Evolutionary conservation across 306 rosid species (phyloP).

Genomic region (Inga laurina): DNA sequence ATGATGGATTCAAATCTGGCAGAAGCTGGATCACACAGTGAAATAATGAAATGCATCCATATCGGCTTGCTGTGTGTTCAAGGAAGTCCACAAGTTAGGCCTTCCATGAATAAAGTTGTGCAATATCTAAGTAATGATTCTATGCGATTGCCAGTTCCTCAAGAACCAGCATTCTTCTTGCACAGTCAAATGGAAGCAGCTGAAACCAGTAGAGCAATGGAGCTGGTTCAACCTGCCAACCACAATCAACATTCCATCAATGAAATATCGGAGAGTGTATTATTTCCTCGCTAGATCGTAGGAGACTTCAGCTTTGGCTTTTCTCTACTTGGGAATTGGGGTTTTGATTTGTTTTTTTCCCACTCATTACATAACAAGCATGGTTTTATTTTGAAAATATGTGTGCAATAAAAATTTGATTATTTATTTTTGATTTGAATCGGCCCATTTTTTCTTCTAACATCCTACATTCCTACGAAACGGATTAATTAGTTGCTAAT

Average conservation of each 20-base stretch:
- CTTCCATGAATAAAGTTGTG: neutral
- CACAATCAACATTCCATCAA: neutral
- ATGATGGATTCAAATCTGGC: conserved; percentile 38
- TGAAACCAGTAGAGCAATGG: neutral
- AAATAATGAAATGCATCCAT: neutral
- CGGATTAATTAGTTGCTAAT: no score
- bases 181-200: neutral
- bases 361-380: no score
- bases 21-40: neutral
- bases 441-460: no score
- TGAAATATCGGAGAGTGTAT: neutral
- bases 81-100: neutral
- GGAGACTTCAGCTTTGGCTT: neutral
- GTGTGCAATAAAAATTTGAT: no score
- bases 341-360: no score
- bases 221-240: neutral
- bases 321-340: no score
- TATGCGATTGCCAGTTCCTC: neutral
- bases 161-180: neutral
- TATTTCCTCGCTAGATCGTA: neutral
- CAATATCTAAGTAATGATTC: neutral
- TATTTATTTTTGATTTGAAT: no score
- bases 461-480: no score
- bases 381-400: no score
- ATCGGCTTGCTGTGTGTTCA: neutral